Evolutionary conservation across 805 yeast species (phyloP), one percentile per base, ranked within the genome.

Genomic region (Metschnikowia peoriensis): DNA sequence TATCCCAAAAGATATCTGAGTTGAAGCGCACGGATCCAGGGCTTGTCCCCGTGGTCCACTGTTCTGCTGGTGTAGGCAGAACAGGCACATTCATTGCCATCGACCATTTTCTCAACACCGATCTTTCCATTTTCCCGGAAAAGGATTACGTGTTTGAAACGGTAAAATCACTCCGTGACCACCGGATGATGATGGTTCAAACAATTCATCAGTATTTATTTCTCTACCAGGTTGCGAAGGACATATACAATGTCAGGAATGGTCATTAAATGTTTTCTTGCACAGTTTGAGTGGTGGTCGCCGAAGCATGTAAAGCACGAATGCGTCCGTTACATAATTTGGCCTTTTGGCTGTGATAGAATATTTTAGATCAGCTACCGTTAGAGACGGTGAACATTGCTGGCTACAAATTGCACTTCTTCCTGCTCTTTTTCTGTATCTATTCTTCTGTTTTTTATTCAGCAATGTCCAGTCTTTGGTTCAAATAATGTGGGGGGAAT

Each of bases 61-160:
- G 99, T 65, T 89, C 97, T 7, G 98, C 98, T 1, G 99, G 99
- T 0, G 91, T 96, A 64, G 99, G 99, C 16, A 76, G 99, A 52
- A 90, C 98, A 0, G 99, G 99, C 1, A 88, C 97, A 1, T 70
- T 72, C 42, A 68, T 72, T 43, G 64, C 75, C 14, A 59, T 72
- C 28, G 78, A 75, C 58, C 63, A 75, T 12, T 56, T 74, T 29
- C 52, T 51, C 40, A 47, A 49, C 14, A 29, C 53, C 14, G 41
- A 54, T 22, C 44, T 49, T 7, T 35, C 47, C 9, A n/a, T 10
- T 32, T 37, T 8, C 10, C 44, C 34, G 1, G 38, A 16, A 12
- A 47, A 41, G 14, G 77, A 73, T 50, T 65, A 69, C 4, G 64
- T 74, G 6, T 60, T 51, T 39, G 62, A 62, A 11, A 61, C 66